Evolutionary conservation across 345 rosid genomes (phyloP).

Genomic region (Trapa bicornis): DNA sequence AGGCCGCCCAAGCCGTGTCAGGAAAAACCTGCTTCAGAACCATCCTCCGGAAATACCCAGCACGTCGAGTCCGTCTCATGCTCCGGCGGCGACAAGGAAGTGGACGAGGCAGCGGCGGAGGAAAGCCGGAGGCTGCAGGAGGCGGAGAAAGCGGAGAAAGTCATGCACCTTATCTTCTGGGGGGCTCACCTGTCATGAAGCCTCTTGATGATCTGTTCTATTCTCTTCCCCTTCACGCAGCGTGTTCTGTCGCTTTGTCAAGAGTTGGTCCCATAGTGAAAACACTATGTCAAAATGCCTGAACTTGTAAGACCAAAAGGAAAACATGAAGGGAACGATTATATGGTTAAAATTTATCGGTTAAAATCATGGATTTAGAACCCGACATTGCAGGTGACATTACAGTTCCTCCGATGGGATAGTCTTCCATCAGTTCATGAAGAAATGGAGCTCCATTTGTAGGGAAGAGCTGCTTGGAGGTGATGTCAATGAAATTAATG

Average conservation of each 20-base stretch:
- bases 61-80: not conserved
- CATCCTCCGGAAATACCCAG: not conserved
- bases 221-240: no score
- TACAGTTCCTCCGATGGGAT: no score
- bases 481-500: no score
- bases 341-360: no score
- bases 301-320: not conserved
- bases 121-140: conserved; percentile 3
- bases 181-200: conserved; percentile 9
- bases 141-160: conserved; percentile 12
- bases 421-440: no score
- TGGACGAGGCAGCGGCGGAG: not conserved
- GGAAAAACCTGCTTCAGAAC: not conserved
- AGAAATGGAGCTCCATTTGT: no score
- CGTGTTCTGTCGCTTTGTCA: not conserved
- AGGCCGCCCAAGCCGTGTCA: conserved; percentile 7
- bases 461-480: no score
- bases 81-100: not conserved
- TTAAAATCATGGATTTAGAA: no score
- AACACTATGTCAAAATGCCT: not conserved
- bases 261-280: not conserved
- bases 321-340: not conserved
- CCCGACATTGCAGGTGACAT: no score
- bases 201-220: no score
- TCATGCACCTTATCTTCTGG: conserved; percentile 18